A percentile compares a stretch with the other conserved stretches of the same genome.
phyloP scores from a whole-genome alignment of 306 rosid species.

The Psophocarpus tetragonolobus region DNA sequence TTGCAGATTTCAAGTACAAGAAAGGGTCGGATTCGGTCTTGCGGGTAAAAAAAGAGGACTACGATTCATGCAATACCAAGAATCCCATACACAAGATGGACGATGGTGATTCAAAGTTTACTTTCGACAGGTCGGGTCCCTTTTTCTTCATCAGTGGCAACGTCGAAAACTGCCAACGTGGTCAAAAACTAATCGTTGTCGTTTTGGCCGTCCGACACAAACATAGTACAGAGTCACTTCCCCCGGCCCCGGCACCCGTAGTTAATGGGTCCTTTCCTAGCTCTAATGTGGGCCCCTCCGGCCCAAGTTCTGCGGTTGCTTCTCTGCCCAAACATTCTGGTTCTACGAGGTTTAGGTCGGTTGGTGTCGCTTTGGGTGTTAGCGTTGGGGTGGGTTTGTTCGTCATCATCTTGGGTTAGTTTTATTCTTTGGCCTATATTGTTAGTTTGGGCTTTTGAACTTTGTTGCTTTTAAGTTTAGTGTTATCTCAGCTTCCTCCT shows the following conservation, averaged over 20 bases:
- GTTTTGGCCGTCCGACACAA: slow-evolving; percentile 44
- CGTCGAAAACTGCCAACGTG: slow-evolving; percentile 41
- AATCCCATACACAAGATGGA: slow-evolving; percentile 37
- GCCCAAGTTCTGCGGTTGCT: neutral
- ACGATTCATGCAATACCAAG: slow-evolving; percentile 50
- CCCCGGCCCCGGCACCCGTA: neutral
- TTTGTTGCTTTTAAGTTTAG: neutral
- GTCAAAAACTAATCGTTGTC: slow-evolving; percentile 51
- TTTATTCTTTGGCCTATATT: no score
- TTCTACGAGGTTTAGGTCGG: neutral
- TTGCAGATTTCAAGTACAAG: slow-evolving; percentile 45
- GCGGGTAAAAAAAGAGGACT: slow-evolving; percentile 56
- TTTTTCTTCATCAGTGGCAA: slow-evolving; percentile 64
- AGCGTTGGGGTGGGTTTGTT: slow-evolving; percentile 26
- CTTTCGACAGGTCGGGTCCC: slow-evolving; percentile 56
- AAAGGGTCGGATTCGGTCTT: slow-evolving; percentile 62
- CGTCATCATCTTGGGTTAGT: slow-evolving; percentile 9
- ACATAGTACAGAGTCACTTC: neutral
- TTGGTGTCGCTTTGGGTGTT: slow-evolving; percentile 1
- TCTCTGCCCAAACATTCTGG: slow-evolving; percentile 28
- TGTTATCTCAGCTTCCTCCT: neutral
- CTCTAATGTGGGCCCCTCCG: neutral
- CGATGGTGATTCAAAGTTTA: slow-evolving; percentile 52
- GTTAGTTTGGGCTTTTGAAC: neutral
- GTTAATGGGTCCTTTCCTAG: neutral